Percentiles rank a stretch among this genome's conserved stretches.
These are phyloP conservation scores for Penicillium sp. DNA, from an alignment of 2,329 filamentous ascomycete genomes.

Conservation along the genomic window DNA sequence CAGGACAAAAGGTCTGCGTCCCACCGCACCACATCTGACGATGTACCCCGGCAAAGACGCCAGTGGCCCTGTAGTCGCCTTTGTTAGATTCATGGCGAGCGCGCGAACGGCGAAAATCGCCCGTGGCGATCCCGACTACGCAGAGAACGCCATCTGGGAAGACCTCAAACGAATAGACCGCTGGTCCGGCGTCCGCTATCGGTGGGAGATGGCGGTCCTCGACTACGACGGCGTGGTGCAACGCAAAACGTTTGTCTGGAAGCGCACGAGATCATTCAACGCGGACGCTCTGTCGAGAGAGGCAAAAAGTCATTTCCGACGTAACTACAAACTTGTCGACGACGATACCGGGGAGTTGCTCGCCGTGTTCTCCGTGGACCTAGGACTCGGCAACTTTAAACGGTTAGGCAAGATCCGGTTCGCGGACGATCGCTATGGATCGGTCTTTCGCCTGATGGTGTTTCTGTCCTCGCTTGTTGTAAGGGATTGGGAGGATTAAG, in stretches of 20 bases:
- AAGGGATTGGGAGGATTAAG: neutral
- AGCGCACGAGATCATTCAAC: neutral
- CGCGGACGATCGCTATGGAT: neutral
- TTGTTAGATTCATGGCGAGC: neutral
- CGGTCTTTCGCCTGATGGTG: constrained; percentile 6
- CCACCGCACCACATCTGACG: neutral
- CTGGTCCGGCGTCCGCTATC: neutral
- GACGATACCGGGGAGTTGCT: constrained; percentile 4
- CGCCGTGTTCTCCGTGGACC: neutral
- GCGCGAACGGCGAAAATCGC: neutral
- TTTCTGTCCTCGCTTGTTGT: constrained; percentile 4
- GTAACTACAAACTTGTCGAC: constrained; percentile 7
- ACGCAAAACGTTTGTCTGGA: neutral
- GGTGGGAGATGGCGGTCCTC: constrained; percentile 6
- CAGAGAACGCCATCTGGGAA: constrained; percentile 4
- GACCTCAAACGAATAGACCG: neutral
- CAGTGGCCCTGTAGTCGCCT: neutral
- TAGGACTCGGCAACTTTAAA: neutral
- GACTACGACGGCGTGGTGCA: neutral
- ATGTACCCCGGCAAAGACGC: neutral
- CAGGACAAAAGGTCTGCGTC: neutral
- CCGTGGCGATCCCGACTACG: neutral
- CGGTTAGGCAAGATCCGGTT: neutral
- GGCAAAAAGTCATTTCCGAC: neutral
- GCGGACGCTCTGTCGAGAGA: neutral